phyloP scores from a whole-genome alignment of 441 rosid species.

The Biscutella laevigata region DNA sequence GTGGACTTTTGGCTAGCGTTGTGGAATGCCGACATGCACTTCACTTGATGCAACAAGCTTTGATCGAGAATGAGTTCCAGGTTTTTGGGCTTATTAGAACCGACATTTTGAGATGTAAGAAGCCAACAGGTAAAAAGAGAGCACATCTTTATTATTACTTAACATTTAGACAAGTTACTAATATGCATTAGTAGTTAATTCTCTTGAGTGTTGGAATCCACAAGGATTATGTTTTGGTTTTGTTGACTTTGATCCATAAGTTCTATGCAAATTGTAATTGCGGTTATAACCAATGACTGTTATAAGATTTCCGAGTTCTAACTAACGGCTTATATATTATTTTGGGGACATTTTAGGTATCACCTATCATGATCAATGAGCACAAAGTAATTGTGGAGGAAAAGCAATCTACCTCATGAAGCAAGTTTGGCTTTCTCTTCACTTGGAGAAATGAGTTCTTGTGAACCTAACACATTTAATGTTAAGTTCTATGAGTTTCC shows the following conservation, averaged over 20 bases:
- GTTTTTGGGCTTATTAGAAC: slow-evolving; percentile 72
- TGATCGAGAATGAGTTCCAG: slow-evolving; percentile 78
- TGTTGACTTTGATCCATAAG: slow-evolving; percentile 77
- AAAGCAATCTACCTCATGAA: slow-evolving; percentile 83
- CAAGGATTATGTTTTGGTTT: slow-evolving; percentile 95
- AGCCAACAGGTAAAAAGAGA: slow-evolving; percentile 49
- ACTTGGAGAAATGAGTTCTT: neutral
- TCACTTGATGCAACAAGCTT: slow-evolving; percentile 46
- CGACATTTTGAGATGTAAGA: slow-evolving; percentile 73
- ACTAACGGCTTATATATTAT: too few species aligned
- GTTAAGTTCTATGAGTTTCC: too few species aligned
- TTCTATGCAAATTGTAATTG: slow-evolving; percentile 79
- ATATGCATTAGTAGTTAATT: neutral
- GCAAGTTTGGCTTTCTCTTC: slow-evolving; percentile 39
- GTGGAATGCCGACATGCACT: too few species aligned
- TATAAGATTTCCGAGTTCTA: too few species aligned
- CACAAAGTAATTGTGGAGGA: slow-evolving; percentile 66
- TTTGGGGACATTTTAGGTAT: too few species aligned
- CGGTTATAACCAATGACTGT: too few species aligned
- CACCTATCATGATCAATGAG: slow-evolving; percentile 69
- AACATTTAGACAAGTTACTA: neutral
- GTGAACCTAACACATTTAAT: neutral
- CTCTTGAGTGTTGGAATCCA: slow-evolving; percentile 7
- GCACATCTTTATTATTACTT: neutral
- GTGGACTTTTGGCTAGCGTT: too few species aligned